Evolutionary conservation across 192 early-diverging fungal genomes (phyloP).

Genomic region (Backusella macrospora): DNA sequence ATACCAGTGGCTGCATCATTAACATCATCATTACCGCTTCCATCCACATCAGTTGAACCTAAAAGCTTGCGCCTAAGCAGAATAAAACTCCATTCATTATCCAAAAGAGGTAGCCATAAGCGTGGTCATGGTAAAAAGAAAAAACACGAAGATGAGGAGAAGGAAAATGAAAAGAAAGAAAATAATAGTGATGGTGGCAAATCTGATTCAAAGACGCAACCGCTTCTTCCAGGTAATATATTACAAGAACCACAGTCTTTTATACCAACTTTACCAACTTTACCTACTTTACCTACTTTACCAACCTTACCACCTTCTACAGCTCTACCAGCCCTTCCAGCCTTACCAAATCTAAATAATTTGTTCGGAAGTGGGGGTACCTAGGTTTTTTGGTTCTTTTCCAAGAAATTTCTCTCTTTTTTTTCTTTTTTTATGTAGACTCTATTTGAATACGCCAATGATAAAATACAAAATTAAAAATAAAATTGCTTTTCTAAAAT

Average conservation of each 20-base stretch:
- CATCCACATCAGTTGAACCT: not conserved
- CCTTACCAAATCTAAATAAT: too few relatives aligned
- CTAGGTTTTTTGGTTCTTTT: not conserved
- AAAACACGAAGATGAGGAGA: not conserved
- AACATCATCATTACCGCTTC: not conserved
- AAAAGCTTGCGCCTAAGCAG: not conserved
- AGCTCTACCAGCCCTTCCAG: not conserved
- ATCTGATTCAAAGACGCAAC: not conserved
- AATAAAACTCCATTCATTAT: not conserved
- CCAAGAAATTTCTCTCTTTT: not conserved
- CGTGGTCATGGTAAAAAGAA: not conserved
- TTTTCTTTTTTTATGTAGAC: not conserved
- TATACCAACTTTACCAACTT: not conserved
- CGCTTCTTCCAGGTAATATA: not conserved
- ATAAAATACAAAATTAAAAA: not conserved
- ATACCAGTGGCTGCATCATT: not conserved
- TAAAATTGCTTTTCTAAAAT: not conserved
- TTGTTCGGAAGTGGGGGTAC: not conserved
- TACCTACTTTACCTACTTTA: not conserved
- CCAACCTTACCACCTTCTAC: not conserved
- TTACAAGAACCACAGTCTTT: not conserved
- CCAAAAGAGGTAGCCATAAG: not conserved
- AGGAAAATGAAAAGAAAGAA: not conserved
- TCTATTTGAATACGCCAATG: conserved; percentile 1
- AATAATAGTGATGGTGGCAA: not conserved